Percentiles rank a stretch among this genome's conserved stretches.
Evolutionary conservation across 2,329 filamentous ascomycete genomes (phyloP).

Genomic region (Diplodia mutila): DNA sequence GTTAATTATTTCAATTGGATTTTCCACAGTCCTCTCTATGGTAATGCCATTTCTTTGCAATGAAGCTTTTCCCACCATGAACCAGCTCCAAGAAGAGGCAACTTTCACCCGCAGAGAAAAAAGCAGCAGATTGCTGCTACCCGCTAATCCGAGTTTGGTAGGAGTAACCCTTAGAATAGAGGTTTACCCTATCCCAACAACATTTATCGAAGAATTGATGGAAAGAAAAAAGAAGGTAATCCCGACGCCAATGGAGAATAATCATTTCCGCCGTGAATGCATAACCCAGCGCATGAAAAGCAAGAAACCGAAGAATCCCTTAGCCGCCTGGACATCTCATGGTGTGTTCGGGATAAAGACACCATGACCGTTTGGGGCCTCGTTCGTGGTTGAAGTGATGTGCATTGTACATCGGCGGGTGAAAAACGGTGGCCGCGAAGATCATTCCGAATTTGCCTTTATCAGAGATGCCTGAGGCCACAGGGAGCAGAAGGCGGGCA

Average conservation of each 20-base stretch:
- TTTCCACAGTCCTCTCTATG: neutral
- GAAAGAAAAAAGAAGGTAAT: neutral
- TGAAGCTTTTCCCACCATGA: neutral
- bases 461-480: no score
- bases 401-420: neutral
- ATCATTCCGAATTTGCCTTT: neutral
- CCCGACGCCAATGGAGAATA: neutral
- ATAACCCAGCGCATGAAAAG: conserved; percentile 1
- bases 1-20: neutral
- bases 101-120: neutral
- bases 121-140: neutral
- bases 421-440: neutral
- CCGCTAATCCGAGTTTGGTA: neutral
- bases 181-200: neutral
- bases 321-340: neutral
- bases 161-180: neutral
- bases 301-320: neutral
- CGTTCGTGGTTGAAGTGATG: neutral
- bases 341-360: neutral
- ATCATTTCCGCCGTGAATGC: conserved; percentile 10
- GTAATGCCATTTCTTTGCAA: neutral
- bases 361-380: neutral
- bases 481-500: neutral
- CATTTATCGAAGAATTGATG: neutral
- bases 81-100: neutral